A percentile compares a stretch with the other conserved stretches of the same genome.
Evolutionary conservation across 2,329 filamentous ascomycete genomes (phyloP).

Genomic region (Sporothrix brunneoviolacea): DNA sequence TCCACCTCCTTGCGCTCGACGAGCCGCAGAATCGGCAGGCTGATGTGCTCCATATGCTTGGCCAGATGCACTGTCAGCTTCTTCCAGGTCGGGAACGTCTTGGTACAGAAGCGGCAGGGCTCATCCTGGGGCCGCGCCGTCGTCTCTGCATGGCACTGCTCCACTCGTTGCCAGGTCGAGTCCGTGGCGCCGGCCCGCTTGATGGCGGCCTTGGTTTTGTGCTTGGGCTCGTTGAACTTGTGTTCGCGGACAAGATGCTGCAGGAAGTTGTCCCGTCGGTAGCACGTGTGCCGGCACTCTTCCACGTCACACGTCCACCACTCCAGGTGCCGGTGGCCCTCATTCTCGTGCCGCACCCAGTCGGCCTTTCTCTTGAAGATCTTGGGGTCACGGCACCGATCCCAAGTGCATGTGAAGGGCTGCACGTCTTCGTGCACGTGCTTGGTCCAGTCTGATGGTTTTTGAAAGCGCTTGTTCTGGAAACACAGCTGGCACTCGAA

Average conservation of each 20-base stretch:
- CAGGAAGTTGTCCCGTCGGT: slow-evolving; percentile 84
- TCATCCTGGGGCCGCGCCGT: slow-evolving; percentile 61
- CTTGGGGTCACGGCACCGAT: slow-evolving; percentile 73
- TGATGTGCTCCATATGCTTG: slow-evolving; percentile 90
- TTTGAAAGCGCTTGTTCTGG: slow-evolving; percentile 74
- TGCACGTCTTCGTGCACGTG: slow-evolving; percentile 92
- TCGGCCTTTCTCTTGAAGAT: slow-evolving; percentile 94
- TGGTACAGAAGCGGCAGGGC: slow-evolving; percentile 81
- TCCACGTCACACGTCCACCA: slow-evolving; percentile 83
- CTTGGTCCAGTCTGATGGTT: slow-evolving; percentile 95
- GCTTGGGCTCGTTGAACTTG: slow-evolving; percentile 74
- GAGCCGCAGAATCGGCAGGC: slow-evolving; percentile 66
- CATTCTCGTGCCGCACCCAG: slow-evolving; percentile 92
- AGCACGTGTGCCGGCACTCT: slow-evolving; percentile 77
- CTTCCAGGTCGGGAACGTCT: slow-evolving; percentile 77
- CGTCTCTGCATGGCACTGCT: slow-evolving; percentile 69
- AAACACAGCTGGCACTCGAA: slow-evolving; percentile 90
- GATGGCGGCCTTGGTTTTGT: slow-evolving; percentile 68
- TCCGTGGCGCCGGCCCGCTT: slow-evolving; percentile 54
- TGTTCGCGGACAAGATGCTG: slow-evolving; percentile 90
- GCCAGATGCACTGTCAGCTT: slow-evolving; percentile 89
- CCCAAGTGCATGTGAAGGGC: slow-evolving; percentile 88
- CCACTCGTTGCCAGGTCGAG: slow-evolving; percentile 69
- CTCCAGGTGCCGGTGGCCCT: slow-evolving; percentile 81
- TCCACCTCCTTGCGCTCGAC: slow-evolving; percentile 43